phyloP scores from a whole-genome alignment of 257 asterid species.

The Scutellaria minor region DNA sequence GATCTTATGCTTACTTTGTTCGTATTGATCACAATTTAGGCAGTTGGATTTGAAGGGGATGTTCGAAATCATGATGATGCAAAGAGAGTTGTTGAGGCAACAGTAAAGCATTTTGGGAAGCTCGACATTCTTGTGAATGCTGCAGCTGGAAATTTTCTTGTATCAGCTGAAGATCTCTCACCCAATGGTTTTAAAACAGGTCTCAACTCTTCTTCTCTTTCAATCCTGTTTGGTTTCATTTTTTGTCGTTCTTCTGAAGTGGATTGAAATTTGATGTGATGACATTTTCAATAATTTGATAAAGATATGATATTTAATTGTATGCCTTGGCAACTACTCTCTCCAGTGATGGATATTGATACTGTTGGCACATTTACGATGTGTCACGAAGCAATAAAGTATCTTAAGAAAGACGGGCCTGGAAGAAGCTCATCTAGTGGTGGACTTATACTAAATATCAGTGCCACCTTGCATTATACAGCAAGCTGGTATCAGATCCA shows the following conservation, averaged over 20 bases:
- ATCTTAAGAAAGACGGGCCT: conserved; percentile 69
- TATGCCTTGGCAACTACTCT: conserved; percentile 12
- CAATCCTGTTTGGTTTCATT: not conserved
- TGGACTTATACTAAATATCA: conserved; percentile 80
- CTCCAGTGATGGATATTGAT: conserved; percentile 87
- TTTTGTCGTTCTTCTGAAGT: not conserved
- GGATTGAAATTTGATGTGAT: not conserved
- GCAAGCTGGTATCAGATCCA: conserved; percentile 95
- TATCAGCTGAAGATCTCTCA: conserved; percentile 83
- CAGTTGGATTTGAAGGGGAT: conserved; percentile 85
- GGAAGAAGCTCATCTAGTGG: conserved; percentile 68
- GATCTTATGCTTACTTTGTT: not conserved
- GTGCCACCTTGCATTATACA: conserved; percentile 90
- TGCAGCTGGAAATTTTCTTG: conserved; percentile 95
- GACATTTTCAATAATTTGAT: conserved; percentile 5
- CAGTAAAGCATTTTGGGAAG: conserved; percentile 79
- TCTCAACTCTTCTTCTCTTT: conserved; percentile 24
- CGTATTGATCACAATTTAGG: conserved; percentile 46
- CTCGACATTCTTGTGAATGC: conserved; percentile 90
- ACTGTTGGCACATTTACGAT: conserved; percentile 95
- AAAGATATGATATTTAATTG: conserved; percentile 11
- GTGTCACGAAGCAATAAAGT: conserved; percentile 77
- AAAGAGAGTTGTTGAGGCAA: conserved; percentile 66
- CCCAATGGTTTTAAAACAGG: conserved; percentile 94
- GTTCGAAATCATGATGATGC: conserved; percentile 85